A percentile compares a stretch with the other conserved stretches of the same genome.
phyloP scores from a whole-genome alignment of 139 green algal species.

The Bryopsis sp. region DNA sequence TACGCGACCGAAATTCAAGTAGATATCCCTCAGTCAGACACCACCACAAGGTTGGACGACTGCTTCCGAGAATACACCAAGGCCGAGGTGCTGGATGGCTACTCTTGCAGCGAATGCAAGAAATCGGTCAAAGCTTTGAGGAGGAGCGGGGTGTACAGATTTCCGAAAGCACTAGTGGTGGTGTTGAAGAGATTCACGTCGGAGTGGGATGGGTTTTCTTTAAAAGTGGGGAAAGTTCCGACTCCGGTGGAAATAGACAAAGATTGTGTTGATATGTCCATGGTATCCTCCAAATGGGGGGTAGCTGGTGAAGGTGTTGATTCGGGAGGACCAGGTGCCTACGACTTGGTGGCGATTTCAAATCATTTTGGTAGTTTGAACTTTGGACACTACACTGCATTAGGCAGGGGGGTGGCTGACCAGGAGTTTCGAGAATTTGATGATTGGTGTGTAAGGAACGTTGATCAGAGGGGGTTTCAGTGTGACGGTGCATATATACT shows the following conservation, averaged over 20 bases:
- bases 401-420: background rate
- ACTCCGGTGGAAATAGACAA: background rate
- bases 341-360: conserved; percentile 9
- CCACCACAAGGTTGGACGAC: background rate
- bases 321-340: background rate
- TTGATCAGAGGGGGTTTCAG: too few relatives aligned
- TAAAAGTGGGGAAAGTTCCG: background rate
- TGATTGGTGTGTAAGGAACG: too few relatives aligned
- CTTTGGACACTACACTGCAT: conserved; percentile 17
- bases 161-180: background rate
- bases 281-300: too few relatives aligned
- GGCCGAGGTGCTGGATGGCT: background rate
- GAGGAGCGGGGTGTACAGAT: background rate
- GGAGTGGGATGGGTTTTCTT: background rate
- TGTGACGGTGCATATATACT: too few relatives aligned
- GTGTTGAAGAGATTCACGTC: background rate
- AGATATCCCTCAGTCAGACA: conserved; percentile 1
- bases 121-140: background rate
- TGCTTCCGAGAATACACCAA: background rate
- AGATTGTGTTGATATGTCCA: too few relatives aligned
- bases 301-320: too few relatives aligned
- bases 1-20: background rate
- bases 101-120: background rate
- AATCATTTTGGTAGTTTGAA: conserved; percentile 18
- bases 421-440: too few relatives aligned